phyloP scores from a whole-genome alignment of 129 eudicot species.

The Chrysanthemum lavandulifolium region DNA sequence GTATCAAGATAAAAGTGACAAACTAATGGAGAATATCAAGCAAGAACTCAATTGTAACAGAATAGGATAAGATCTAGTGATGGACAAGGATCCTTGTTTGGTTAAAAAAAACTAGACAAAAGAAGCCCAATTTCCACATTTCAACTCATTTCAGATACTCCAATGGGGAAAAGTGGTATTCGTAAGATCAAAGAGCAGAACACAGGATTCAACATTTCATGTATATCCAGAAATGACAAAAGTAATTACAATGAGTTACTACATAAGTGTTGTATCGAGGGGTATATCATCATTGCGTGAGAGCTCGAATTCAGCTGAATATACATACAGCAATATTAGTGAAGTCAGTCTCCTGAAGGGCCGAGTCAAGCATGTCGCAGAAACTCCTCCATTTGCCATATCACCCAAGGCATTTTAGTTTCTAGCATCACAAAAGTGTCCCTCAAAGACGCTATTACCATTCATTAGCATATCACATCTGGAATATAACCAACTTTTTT shows the following conservation, averaged over 20 bases:
- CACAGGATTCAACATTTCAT: slow-evolving; percentile 24
- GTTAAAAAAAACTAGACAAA: too few relatives aligned
- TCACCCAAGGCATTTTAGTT: not conserved
- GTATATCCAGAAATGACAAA: slow-evolving; percentile 23
- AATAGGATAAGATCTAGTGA: not conserved
- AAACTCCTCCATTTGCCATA: not conserved
- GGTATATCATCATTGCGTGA: slow-evolving; percentile 13
- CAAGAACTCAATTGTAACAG: not conserved
- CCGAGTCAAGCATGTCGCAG: not conserved
- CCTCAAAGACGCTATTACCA: not conserved
- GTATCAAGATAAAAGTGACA: too few relatives aligned
- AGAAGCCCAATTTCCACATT: not conserved
- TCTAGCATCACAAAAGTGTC: not conserved
- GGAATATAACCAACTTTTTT: slow-evolving; percentile 42
- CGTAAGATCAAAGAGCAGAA: slow-evolving; percentile 1
- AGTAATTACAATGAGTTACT: slow-evolving; percentile 27
- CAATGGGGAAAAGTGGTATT: not conserved
- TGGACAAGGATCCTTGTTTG: not conserved
- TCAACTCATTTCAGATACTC: not conserved
- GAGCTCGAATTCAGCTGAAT: slow-evolving; percentile 17
- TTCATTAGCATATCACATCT: slow-evolving; percentile 25
- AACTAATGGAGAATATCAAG: slow-evolving; percentile 5
- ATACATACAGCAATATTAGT: slow-evolving; percentile 25
- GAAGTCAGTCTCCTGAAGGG: slow-evolving; percentile 7
- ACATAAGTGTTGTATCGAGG: slow-evolving; percentile 14